Percentiles rank a stretch among this genome's conserved stretches.
These are phyloP conservation scores for Teunomyces pallodes DNA, from an alignment of 805 yeast species.

Conservation along the genomic window DNA sequence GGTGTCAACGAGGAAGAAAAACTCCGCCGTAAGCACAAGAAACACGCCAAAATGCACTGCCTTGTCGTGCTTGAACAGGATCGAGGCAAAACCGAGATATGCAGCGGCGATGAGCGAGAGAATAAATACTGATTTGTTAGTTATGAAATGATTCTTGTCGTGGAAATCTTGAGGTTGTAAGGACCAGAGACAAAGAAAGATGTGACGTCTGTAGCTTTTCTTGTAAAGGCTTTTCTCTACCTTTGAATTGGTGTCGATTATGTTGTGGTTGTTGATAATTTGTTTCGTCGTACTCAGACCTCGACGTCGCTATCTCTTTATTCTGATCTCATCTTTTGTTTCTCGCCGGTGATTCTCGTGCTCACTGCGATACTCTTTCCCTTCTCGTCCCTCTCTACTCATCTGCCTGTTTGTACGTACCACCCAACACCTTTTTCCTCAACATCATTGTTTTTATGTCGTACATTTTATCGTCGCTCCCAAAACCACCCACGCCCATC, in stretches of 20 bases:
- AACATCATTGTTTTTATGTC: neutral
- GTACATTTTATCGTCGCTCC: neutral
- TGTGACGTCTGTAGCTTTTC: too few species aligned
- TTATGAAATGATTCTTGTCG: neutral
- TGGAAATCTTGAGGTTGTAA: too few species aligned
- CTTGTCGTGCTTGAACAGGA: conserved; percentile 50
- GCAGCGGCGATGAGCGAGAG: conserved; percentile 28
- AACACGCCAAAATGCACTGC: conserved; percentile 48
- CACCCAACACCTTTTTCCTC: neutral
- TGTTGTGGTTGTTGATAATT: too few species aligned
- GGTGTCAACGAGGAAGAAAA: conserved; percentile 44
- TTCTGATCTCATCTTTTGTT: too few species aligned
- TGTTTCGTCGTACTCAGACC: too few species aligned
- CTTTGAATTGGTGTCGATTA: too few species aligned
- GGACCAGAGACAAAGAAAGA: too few species aligned
- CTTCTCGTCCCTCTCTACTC: too few species aligned
- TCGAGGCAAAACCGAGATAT: conserved; percentile 51
- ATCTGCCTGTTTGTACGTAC: conserved; percentile 3
- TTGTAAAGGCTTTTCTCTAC: too few species aligned
- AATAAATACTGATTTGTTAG: conserved; percentile 22
- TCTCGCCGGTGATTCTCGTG: too few species aligned
- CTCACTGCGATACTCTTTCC: too few species aligned
- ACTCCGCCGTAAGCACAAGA: conserved; percentile 45
- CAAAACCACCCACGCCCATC: neutral
- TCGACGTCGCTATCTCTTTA: too few species aligned